Evolutionary conservation across 2,329 filamentous ascomycete species (phyloP), one percentile per base, ranked within the genome.

Genomic region (Blastomyces percursus): DNA sequence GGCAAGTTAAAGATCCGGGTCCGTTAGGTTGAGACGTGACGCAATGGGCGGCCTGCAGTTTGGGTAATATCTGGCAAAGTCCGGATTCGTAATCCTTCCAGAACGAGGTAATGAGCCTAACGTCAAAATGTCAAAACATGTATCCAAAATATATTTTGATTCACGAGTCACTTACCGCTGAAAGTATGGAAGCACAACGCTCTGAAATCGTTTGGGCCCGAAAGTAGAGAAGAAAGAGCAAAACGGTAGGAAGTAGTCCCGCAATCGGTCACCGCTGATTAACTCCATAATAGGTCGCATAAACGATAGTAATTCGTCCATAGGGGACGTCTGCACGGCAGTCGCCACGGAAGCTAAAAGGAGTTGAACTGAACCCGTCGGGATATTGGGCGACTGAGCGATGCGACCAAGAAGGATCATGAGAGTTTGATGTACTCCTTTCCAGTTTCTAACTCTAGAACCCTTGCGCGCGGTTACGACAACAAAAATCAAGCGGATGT

Each of bases 391-490:
- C 14, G 60, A 65, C 21, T 67, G 62, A 19, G 70, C 66, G 55
- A 71, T 69, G 55, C 72, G 68, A 54, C 79, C 77, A 11, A 90
- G 75, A 64, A 85, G 77, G 58, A 77, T 76, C 14, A 81, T 77
- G 52, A 88, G 74, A 30, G 76, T 78, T 64, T 82, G 78, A 46
- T 92, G 78, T 12, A 94, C 73, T 1, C 76, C 71, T 58, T 80
- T 77, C 94, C 94, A 99, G 66, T 88, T 79, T 12, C 75, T 78
- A 40, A 97, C 81, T 66, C 93, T 83, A 50, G 81, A 81, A 16
- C 91, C 94, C 72, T 88, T 91, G 54, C 93, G 84, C n/a, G 94
- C 91, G 52, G 88, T 77, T 1, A 87, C 82, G 38, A 89, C 88
- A 4, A 96, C 76, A 19, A 93, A 78, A 16, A 75, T 68, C 40